Evolutionary conservation across 768 basidiomycete genomes (phyloP), one percentile per base, ranked within the genome.

Genomic region (Trametes gibbosa): DNA sequence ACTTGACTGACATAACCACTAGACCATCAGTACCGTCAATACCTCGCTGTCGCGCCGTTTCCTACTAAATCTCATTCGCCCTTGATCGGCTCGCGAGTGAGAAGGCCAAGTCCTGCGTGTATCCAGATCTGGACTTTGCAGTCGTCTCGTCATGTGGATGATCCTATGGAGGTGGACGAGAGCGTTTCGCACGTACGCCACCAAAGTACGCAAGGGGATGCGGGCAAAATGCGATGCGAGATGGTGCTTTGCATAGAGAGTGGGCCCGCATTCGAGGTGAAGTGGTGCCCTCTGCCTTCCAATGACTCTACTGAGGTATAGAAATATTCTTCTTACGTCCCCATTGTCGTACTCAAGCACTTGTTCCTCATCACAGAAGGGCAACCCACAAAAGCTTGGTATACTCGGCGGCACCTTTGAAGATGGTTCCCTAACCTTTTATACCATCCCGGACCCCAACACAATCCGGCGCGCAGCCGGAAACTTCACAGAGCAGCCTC

Each of bases 211-310:
- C 10, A 39, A 37, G 56, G 68, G 39, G 75, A 81, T 46, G 48
- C 60, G 0, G 85, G 85, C 0, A 72, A 76, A 55, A 81, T 91
- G 78, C 75, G 68, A 17, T 96, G 95, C 63, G 94, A 92, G 68
- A 79, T 97, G 79, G 86, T 95, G 2, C 67, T 98, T 0, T 95
- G 94, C 61, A 63, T 93, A 9, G 87, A 95, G n/a, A 77, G 79
- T 19, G 94, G 95, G 0, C 82, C 89, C 4, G 89, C 86, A 2
- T 82, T 85, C 63, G 88, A 91, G 50, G 69, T 95, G 14, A 93
- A 89, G 73, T 98, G 96, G 95, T 95, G 95, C 71, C 96, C 96
- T 3, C 70, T 94, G 27, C 94, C 95, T 0, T 84, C 89, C 17
- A 83, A 92, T 64, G 92, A 92, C 56, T 47, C 70, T 14, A 78